Evolutionary conservation across 1,284 basidiomycete species (phyloP).

Genomic region (Entoloma clypeatum): DNA sequence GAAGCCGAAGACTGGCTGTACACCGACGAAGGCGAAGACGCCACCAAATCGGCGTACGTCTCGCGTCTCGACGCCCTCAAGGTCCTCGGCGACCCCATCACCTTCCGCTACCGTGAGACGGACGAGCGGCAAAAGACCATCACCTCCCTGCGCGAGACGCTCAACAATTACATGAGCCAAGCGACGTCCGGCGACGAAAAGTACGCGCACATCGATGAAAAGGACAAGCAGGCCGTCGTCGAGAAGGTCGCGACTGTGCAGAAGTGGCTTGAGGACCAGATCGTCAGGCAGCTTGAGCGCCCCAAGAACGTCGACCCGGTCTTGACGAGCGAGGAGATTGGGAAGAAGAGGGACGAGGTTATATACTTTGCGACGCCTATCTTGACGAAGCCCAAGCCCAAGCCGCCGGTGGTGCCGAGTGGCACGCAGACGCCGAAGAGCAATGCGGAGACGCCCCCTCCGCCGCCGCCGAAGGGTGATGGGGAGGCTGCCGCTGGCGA

Average conservation of each 20-base stretch:
- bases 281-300: constrained; percentile 79
- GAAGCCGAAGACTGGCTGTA: constrained; percentile 95
- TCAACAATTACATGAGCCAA: constrained; percentile 80
- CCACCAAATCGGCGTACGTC: constrained; percentile 88
- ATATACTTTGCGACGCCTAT: constrained; percentile 83
- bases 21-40: constrained; percentile 92
- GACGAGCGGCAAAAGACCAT: constrained; percentile 77
- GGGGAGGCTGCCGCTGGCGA: constrained; percentile 37
- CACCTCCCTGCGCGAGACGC: constrained; percentile 74
- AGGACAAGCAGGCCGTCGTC: constrained; percentile 80
- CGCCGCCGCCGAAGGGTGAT: constrained; percentile 35
- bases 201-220: constrained; percentile 83
- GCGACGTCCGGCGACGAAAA: constrained; percentile 81
- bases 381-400: constrained; percentile 86
- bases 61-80: constrained; percentile 76
- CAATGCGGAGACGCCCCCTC: constrained; percentile 50
- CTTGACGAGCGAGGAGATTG: constrained; percentile 74
- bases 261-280: constrained; percentile 93
- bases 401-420: constrained; percentile 51
- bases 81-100: constrained; percentile 80
- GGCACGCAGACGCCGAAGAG: constrained; percentile 65
- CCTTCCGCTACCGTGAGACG: constrained; percentile 73
- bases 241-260: constrained; percentile 80
- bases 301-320: constrained; percentile 85
- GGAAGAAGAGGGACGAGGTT: constrained; percentile 86